phyloP scores from a whole-genome alignment of 2,329 filamentous ascomycete genomes.

The Diaporthe ilicicola region DNA sequence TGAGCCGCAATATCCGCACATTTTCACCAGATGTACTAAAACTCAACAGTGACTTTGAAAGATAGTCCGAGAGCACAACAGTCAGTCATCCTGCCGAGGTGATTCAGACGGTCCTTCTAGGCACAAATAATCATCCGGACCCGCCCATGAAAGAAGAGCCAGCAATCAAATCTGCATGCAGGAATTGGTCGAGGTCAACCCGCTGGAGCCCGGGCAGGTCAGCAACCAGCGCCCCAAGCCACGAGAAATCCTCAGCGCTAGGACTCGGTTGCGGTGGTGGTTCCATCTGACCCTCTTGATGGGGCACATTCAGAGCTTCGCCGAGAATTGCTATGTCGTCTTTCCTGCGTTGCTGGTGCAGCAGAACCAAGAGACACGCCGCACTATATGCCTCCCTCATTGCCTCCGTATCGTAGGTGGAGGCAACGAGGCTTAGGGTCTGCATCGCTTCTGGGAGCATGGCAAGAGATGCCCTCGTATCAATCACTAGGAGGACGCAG shows the following conservation, averaged over 20 bases:
- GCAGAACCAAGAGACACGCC: conserved; percentile 59
- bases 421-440: conserved; percentile 51
- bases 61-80: not conserved
- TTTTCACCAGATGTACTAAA: not conserved
- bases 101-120: not conserved
- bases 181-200: conserved; percentile 51
- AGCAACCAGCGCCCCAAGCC: conserved; percentile 53
- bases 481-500: conserved; percentile 63
- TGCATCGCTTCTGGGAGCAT: conserved; percentile 61
- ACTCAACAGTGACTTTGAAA: not conserved
- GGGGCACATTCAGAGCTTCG: conserved; percentile 48
- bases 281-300: conserved; percentile 37
- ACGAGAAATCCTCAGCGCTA: conserved; percentile 47
- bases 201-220: conserved; percentile 54
- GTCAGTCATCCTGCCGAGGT: not conserved
- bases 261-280: conserved; percentile 8
- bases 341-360: conserved; percentile 61
- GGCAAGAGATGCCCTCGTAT: conserved; percentile 56
- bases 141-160: conserved; percentile 20
- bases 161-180: conserved; percentile 32
- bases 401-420: conserved; percentile 54
- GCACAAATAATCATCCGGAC: not conserved
- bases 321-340: conserved; percentile 49
- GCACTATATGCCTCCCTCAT: conserved; percentile 63
- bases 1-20: conserved; percentile 31